Base-by-base conservation (phyloP, 116 monocot genomes). In the Trichopus zeylanicus region DNA sequence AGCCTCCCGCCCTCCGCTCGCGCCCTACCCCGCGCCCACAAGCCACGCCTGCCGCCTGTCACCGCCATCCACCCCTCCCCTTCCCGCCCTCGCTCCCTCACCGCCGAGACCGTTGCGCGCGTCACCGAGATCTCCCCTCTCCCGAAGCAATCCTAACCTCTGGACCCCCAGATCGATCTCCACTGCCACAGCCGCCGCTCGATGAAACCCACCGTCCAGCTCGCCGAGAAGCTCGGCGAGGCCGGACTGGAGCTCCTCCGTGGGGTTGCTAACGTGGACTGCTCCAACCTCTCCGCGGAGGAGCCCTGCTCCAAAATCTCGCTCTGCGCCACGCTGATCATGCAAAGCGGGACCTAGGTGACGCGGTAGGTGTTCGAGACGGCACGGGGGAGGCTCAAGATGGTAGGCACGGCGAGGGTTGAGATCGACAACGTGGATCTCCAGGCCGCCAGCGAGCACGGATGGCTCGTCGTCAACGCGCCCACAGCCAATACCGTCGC, bases 371-470 rank as follows among this genome's bases (percentile, higher is more conserved):
- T 91, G 48, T 82, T 91, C 26, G 86, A 91, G 67, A 82, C 91
- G n/a, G 79, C 82, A 0, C 65, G 59, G 46, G 80, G 82, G 22
- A 39, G 82, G 72, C 76, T 91, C 29, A 73, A 67, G 61, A 86
- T 91, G 3, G 86, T 91, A 3, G 91, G 91, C 6, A 60, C 86
- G 12, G 91, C 91, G 15, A 86, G 91, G 2, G 90, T 90, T n/a
- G 90, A 85, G 34, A 90, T 90, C 64, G 90, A 90, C 71, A 90
- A 90, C 56, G 90, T 90, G 1, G 90, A 90, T 57, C 76, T 90
- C 26, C 85, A 84, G 66, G 90, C 90, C 11, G 90, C 90, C 16
- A 90, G 85, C 3, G 90, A 90, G 85, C 53, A 38, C 38, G 90
- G 90, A 1, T 85, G 85, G 51, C 79, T 90, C 19, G 90, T 90